phyloP scores from a whole-genome alignment of 257 asterid species.

The Penstemon eatonii region DNA sequence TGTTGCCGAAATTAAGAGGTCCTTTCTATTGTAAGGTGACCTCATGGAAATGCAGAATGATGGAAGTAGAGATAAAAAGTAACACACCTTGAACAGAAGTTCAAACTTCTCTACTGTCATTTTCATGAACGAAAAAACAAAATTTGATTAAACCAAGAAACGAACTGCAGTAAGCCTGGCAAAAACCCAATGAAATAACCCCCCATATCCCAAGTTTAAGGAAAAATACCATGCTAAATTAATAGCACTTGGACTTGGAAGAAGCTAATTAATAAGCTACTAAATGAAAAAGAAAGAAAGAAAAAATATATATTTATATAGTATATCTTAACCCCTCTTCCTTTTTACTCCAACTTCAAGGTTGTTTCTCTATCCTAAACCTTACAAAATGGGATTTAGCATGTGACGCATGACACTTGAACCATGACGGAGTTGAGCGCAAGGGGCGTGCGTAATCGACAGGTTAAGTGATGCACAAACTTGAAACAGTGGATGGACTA shows the following conservation, averaged over 20 bases:
- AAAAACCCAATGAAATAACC: no score
- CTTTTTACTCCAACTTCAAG: neutral
- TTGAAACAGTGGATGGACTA: no score
- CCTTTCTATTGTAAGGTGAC: neutral
- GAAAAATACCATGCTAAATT: neutral
- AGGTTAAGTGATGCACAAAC: no score
- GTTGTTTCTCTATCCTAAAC: neutral
- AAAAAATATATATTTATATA: no score
- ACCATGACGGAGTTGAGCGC: no score
- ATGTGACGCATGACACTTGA: neutral
- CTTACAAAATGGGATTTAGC: no score
- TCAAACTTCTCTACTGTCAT: constrained; percentile 33
- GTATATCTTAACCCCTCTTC: no score
- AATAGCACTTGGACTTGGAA: neutral
- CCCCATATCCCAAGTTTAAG: no score
- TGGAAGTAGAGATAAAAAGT: constrained; percentile 19
- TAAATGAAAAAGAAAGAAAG: neutral
- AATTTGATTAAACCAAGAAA: constrained; percentile 10
- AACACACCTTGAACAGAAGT: constrained; percentile 34
- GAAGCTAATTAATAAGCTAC: neutral
- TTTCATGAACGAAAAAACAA: constrained; percentile 17
- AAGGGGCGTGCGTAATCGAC: no score
- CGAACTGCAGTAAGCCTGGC: no score
- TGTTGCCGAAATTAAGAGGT: constrained; percentile 15
- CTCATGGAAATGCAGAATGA: constrained; percentile 13